Evolutionary conservation across 1,284 basidiomycete species (phyloP).

Genomic region (Cryptococcus sp.): DNA sequence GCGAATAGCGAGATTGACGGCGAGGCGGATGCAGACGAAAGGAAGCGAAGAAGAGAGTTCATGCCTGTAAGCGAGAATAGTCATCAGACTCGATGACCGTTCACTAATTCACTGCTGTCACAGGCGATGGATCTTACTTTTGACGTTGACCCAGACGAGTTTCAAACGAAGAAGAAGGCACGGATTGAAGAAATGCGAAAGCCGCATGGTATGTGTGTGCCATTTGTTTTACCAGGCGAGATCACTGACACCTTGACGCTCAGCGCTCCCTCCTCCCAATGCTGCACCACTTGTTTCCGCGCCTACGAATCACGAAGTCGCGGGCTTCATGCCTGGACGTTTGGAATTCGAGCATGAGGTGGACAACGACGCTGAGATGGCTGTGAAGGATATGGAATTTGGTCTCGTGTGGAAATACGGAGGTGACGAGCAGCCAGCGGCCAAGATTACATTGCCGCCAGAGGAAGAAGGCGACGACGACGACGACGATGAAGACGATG

Average conservation of each 20-base stretch:
- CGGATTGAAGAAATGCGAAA: conserved; percentile 67
- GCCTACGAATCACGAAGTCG: conserved; percentile 91
- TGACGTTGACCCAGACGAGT: conserved; percentile 73
- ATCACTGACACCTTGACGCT: conserved; percentile 1
- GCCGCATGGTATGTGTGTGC: conserved; percentile 50
- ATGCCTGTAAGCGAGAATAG: conserved; percentile 66
- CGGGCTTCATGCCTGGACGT: conserved; percentile 90
- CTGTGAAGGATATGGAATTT: conserved; percentile 96
- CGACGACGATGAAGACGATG: conserved; percentile 38
- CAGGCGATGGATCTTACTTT: conserved; percentile 71
- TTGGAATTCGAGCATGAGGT: conserved; percentile 97
- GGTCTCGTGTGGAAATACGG: conserved; percentile 82
- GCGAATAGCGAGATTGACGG: conserved; percentile 11
- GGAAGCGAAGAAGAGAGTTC: conserved; percentile 35
- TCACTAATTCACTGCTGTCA: not conserved
- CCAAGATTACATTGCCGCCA: conserved; percentile 38
- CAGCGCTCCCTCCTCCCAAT: conserved; percentile 51
- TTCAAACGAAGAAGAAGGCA: conserved; percentile 81
- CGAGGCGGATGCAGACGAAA: conserved; percentile 11
- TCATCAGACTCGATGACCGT: conserved; percentile 6
- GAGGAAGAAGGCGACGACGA: conserved; percentile 40
- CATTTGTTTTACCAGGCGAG: not conserved
- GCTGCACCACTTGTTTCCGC: conserved; percentile 81
- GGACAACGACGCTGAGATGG: conserved; percentile 93
- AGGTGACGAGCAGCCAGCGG: conserved; percentile 72